Evolutionary conservation across 2,329 filamentous ascomycete species (phyloP), one percentile per base, ranked within the genome.

Genomic region (Cladosporium colombiae): DNA sequence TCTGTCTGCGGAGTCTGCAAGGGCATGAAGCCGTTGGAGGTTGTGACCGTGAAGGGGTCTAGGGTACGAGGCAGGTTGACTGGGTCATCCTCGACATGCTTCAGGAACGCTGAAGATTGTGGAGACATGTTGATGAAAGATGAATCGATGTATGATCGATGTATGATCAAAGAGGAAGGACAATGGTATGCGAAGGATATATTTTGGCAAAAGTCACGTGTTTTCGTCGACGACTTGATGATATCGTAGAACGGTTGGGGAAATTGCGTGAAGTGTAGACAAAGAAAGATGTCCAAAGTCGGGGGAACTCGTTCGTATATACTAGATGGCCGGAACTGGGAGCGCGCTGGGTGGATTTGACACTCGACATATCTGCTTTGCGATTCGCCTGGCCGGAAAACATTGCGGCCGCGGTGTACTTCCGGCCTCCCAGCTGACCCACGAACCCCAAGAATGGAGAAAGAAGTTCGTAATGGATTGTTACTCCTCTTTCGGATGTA

Each of bases 21-120:
- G 14, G 91, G 90, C 37, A 94, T 83, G 77, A 93, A 94, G 61
- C 91, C 91, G 66, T 89, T 83, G 4, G 86, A 85, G 25, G 87
- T 91, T 53, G 90, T 92, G 46, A 93, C 90, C 87, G 92, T 91
- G 81, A 93, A 93, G 1, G 74, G 74, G 61, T 75, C 74, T 27
- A 73, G 33, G 6, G 73, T 72, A 14, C 70, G 67, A 21, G 74
- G 69, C 18, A 74, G 65, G 10, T 58, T 63, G 35, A 64, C 62
- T 44, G 74, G 74, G 44, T 75, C 72, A 33, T 69, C 68, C 44
- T 73, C 69, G 53, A 75, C 70, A 65, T 74, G 66, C 46, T 72
- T 69, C 37, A 74, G 70, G 14, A 67, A 68, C 3, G 40, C 23
- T 18, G n/a, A 13, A 10, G 27, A 10, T 13, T 60, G 55, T 37